A percentile compares a stretch with the other conserved stretches of the same genome.
phyloP scores from a whole-genome alignment of 1,284 basidiomycete genomes.

The Coniferiporia weirii region DNA sequence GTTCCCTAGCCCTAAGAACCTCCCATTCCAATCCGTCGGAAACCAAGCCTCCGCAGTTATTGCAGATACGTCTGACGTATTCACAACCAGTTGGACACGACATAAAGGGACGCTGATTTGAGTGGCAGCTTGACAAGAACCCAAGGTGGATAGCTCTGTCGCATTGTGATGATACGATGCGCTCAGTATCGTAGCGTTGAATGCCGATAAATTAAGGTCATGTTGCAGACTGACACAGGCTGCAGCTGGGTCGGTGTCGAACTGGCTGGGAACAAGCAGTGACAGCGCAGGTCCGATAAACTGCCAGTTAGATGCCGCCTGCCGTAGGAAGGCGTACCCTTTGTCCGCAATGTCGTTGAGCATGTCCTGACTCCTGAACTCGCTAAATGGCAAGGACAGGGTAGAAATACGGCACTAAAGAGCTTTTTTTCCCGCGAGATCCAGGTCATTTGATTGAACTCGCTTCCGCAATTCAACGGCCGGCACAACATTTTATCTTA shows the following conservation, averaged over 20 bases:
- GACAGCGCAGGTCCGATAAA: conserved; percentile 3
- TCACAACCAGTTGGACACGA: conserved; percentile 13
- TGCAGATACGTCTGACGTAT: conserved; percentile 12
- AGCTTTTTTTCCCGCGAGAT: no score
- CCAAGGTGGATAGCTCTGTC: conserved; percentile 1
- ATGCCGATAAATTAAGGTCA: not conserved
- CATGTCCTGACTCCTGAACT: not conserved
- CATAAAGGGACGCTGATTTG: conserved; percentile 11
- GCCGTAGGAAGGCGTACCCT: not conserved
- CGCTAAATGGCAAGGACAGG: not conserved
- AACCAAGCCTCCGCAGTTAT: conserved; percentile 16
- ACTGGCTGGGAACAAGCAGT: not conserved
- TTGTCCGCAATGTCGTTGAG: not conserved
- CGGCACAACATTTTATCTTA: no score
- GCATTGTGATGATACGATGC: conserved; percentile 4
- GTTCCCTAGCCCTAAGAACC: conserved; percentile 17
- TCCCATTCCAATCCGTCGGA: conserved; percentile 14
- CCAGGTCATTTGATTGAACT: no score
- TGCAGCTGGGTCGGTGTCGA: conserved; percentile 6
- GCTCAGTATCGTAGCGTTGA: conserved; percentile 10
- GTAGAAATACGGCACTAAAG: not conserved
- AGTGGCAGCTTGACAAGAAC: not conserved
- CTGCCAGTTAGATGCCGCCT: conserved; percentile 4
- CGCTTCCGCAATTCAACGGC: no score
- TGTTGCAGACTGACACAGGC: not conserved